Conservation (phyloP, 345 rosid species). For the Adansonia digitata region DNA sequence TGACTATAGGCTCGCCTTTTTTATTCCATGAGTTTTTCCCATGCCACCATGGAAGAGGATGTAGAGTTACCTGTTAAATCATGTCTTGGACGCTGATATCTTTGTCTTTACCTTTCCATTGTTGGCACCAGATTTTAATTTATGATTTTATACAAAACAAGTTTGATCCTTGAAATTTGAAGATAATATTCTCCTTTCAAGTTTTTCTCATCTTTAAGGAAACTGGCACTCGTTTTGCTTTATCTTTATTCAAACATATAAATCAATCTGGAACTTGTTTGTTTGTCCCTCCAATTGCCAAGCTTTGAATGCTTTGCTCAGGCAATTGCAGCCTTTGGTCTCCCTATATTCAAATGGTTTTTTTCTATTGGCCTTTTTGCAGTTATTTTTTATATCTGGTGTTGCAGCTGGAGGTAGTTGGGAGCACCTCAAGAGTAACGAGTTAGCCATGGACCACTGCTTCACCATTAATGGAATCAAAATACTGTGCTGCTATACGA, state of each 20-base stretch:
- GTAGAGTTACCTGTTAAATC: conserved; percentile 26
- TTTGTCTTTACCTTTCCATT: conserved; percentile 9
- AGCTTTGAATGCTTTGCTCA: conserved; percentile 8
- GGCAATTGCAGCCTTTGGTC: background rate
- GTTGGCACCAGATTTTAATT: conserved; percentile 23
- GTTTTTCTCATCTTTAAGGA: background rate
- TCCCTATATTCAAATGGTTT: background rate
- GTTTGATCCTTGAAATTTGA: conserved; percentile 17
- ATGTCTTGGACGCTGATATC: conserved; percentile 15
- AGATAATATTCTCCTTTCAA: background rate
- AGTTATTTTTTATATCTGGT: background rate
- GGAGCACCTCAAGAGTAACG: background rate
- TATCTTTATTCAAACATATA: background rate
- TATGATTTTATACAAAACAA: conserved; percentile 6
- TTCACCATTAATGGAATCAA: conserved; percentile 1
- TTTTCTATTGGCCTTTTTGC: background rate
- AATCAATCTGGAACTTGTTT: background rate
- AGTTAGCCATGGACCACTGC: conserved; percentile 3
- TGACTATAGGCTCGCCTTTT: conserved; percentile 9
- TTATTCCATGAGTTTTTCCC: conserved; percentile 18
- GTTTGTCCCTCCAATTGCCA: background rate
- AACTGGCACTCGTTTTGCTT: background rate
- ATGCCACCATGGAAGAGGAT: conserved; percentile 21
- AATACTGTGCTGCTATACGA: background rate
- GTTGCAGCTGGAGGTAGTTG: conserved; percentile 1